Evolutionary conservation across 2,329 filamentous ascomycete species (phyloP).

Genomic region (Alternaria triticimaculans): DNA sequence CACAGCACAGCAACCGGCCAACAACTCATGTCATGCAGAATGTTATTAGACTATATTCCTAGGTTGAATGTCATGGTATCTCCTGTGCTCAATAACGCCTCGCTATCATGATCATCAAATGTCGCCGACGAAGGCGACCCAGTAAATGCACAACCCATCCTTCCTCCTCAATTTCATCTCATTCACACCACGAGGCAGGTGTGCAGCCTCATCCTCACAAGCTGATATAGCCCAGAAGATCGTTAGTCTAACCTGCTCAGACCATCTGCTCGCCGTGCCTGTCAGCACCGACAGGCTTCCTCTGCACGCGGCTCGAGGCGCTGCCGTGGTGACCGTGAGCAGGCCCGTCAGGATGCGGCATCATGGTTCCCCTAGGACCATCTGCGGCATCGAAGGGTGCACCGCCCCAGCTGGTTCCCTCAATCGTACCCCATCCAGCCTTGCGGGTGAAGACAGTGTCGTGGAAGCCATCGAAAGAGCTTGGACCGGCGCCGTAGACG

Average conservation of each 20-base stretch:
- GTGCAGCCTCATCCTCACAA: not conserved
- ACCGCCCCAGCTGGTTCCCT: constrained; percentile 50
- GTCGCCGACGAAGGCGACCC: not conserved
- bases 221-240: not conserved
- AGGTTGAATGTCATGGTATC: not conserved
- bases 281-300: constrained; percentile 38
- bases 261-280: constrained; percentile 17
- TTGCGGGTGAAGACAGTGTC: constrained; percentile 65
- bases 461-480: constrained; percentile 55
- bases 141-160: not conserved
- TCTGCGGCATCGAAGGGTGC: constrained; percentile 54
- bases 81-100: not conserved
- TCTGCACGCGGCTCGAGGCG: constrained; percentile 30
- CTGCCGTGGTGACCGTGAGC: constrained; percentile 27
- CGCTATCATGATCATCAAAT: not conserved
- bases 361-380: constrained; percentile 44
- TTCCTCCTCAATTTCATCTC: not conserved
- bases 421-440: constrained; percentile 64
- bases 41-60: not conserved
- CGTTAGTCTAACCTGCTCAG: not conserved
- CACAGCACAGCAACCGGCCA: too few species aligned
- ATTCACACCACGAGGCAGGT: not conserved
- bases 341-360: constrained; percentile 36
- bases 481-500: constrained; percentile 54
- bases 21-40: not conserved